A percentile compares a stretch with the other conserved stretches of the same genome.
Evolutionary conservation across 2,329 filamentous ascomycete genomes (phyloP).

Genomic region (Clathrospora elynae): DNA sequence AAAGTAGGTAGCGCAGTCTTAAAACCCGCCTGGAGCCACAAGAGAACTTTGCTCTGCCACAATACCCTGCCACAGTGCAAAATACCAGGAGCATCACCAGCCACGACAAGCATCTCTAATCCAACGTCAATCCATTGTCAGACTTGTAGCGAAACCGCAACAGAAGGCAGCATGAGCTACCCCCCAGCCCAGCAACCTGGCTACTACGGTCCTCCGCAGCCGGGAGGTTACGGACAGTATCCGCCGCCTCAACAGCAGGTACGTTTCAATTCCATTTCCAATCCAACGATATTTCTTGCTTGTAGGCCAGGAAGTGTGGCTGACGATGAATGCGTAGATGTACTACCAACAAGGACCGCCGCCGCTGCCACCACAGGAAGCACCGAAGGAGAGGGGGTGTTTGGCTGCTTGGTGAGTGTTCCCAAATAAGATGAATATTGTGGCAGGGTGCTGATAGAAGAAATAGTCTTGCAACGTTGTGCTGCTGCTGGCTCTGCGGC

Average conservation of each 20-base stretch:
- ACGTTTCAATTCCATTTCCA: conserved; percentile 1
- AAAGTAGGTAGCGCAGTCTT: no score
- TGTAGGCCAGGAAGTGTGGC: not conserved
- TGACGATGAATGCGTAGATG: conserved; percentile 29
- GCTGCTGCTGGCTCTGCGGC: conserved; percentile 46
- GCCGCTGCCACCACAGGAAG: conserved; percentile 28
- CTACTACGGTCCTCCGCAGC: conserved; percentile 34
- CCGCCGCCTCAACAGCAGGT: conserved; percentile 41
- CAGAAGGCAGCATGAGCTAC: conserved; percentile 20
- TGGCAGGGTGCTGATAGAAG: not conserved
- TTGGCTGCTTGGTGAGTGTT: conserved; percentile 39
- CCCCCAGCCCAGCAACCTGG: conserved; percentile 24
- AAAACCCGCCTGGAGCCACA: conserved; percentile 2
- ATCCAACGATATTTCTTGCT: not conserved
- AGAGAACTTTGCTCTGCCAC: conserved; percentile 11
- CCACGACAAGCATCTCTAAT: conserved; percentile 17
- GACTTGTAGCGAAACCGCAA: not conserved
- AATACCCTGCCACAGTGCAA: conserved; percentile 12
- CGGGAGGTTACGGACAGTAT: conserved; percentile 29
- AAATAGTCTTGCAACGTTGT: conserved; percentile 41
- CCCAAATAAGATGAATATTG: no score
- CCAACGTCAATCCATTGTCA: conserved; percentile 14
- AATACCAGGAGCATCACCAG: conserved; percentile 18
- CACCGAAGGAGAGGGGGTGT: conserved; percentile 43
- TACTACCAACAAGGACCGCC: conserved; percentile 39